phyloP scores from a whole-genome alignment of 768 basidiomycete genomes.

The Rhizopogon vinicolor region DNA sequence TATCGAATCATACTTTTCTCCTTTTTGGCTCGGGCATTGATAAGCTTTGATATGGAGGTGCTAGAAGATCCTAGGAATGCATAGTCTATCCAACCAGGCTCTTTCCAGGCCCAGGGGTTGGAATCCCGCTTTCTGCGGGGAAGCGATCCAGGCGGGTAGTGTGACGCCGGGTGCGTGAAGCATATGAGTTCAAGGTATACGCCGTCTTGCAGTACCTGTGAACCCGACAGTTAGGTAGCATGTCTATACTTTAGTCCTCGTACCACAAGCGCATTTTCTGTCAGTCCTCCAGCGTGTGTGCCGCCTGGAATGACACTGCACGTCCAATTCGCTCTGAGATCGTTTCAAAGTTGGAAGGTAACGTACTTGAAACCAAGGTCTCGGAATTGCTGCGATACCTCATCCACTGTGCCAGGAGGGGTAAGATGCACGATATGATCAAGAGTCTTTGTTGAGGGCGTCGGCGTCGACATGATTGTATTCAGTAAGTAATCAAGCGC shows the following conservation, averaged over 20 bases:
- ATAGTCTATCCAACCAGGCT: constrained; percentile 65
- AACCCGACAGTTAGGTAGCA: background rate
- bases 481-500: background rate
- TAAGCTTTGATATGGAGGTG: constrained; percentile 40
- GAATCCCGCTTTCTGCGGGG: constrained; percentile 37
- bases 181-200: constrained; percentile 67
- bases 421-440: constrained; percentile 76
- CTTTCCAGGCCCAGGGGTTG: constrained; percentile 50
- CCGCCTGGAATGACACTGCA: constrained; percentile 64
- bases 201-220: constrained; percentile 50
- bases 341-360: background rate
- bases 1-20: constrained; percentile 41
- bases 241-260: constrained; percentile 6
- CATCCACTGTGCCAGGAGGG: constrained; percentile 51
- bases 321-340: background rate
- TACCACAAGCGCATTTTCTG: constrained; percentile 64
- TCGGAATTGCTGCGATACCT: constrained; percentile 47
- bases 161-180: constrained; percentile 50
- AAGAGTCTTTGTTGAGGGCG: constrained; percentile 37
- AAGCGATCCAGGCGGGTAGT: constrained; percentile 50
- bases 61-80: constrained; percentile 54
- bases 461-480: constrained; percentile 17
- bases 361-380: constrained; percentile 65
- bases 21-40: constrained; percentile 46
- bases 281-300: constrained; percentile 56